Evolutionary conservation across 164 flowering plant species (phyloP), one percentile per base, ranked within the genome.

Genomic region (Platanus orientalis): DNA sequence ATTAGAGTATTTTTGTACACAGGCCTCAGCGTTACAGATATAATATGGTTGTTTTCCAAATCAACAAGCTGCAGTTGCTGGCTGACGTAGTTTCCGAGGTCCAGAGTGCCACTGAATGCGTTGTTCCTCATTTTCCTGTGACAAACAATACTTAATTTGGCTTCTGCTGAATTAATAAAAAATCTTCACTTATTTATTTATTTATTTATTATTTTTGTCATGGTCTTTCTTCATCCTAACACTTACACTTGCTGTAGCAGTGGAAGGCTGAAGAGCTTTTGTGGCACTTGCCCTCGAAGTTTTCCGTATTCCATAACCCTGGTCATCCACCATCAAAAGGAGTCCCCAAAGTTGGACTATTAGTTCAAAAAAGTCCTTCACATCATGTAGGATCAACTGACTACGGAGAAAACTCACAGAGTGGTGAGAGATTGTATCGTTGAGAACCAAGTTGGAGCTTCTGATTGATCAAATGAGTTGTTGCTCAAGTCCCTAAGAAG

Each of bases 181-280:
- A 40, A 13, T 42, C 49, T 19, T 47, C 21, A 1, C 20, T 23
- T 28, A 42, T 36, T 17, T 61, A n/a, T 32, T 24, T 58, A 27
- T 9, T n/a, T 21, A 7, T 36, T 45, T 45, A 16, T 16, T 12
- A 4, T 45, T n/a, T n/a, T n/a, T n/a, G n/a, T n/a, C n/a, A n/a
- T n/a, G n/a, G n/a, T n/a, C 26, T 34, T 9, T 24, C 48, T 9
- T 29, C 14, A 21, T 19, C 17, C 3, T 6, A 6, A 50, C 66
- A 64, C 95, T 86, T 75, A 92, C 98, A 92, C 89, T 83, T 84
- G 85, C 61, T 94, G 83, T 55, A 93, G 56, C 62, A 80, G 84
- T 24, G 92, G 85, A 60, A 82, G 68, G 72, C 85, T 71, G 71
- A 93, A 90, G 32, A 90, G 73, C 55, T 67, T 50, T 62, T 58